Conservation (phyloP, 495 filamentous ascomycete genomes). For the Filosporella fistucella region DNA sequence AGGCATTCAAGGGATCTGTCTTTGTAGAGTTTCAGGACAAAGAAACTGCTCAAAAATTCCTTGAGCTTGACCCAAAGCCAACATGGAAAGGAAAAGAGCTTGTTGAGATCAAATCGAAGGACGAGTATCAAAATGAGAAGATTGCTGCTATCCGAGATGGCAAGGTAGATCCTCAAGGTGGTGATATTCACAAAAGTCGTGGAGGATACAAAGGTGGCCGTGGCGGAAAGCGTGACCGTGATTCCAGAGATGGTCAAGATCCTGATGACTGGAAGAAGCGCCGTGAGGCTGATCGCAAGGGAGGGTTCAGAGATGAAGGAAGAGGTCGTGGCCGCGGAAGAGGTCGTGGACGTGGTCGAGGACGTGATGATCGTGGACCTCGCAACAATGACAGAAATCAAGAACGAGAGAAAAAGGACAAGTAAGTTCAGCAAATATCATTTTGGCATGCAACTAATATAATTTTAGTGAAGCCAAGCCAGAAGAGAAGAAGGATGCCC, state of each 20-base stretch:
- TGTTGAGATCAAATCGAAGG: slow-evolving; percentile 77
- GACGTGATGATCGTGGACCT: slow-evolving; percentile 29
- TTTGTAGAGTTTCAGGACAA: slow-evolving; percentile 85
- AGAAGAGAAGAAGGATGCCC: slow-evolving; percentile 28
- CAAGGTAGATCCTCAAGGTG: slow-evolving; percentile 46
- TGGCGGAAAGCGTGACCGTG: slow-evolving; percentile 6
- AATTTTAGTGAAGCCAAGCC: slow-evolving; percentile 26
- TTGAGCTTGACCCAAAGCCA: slow-evolving; percentile 74
- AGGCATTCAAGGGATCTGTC: slow-evolving; percentile 85
- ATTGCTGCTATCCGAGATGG: slow-evolving; percentile 69
- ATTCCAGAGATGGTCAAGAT: slow-evolving; percentile 31
- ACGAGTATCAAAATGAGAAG: slow-evolving; percentile 80
- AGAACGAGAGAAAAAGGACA: slow-evolving; percentile 25
- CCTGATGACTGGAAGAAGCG: slow-evolving; percentile 65
- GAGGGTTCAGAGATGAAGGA: slow-evolving; percentile 46
- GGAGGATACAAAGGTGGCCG: slow-evolving; percentile 5
- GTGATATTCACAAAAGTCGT: slow-evolving; percentile 14
- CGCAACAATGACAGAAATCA: slow-evolving; percentile 24
- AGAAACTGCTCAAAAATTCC: slow-evolving; percentile 71
- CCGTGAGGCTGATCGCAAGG: slow-evolving; percentile 59
- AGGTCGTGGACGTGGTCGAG: slow-evolving; percentile 27
- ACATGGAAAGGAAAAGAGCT: slow-evolving; percentile 70
- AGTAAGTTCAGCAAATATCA: slow-evolving; percentile 13
- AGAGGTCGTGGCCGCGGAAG: slow-evolving; percentile 24
- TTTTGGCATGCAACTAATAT: slow-evolving; percentile 13